Base-by-base conservation (phyloP, 23 red algal species). In the Gracilariopsis chorda region DNA sequence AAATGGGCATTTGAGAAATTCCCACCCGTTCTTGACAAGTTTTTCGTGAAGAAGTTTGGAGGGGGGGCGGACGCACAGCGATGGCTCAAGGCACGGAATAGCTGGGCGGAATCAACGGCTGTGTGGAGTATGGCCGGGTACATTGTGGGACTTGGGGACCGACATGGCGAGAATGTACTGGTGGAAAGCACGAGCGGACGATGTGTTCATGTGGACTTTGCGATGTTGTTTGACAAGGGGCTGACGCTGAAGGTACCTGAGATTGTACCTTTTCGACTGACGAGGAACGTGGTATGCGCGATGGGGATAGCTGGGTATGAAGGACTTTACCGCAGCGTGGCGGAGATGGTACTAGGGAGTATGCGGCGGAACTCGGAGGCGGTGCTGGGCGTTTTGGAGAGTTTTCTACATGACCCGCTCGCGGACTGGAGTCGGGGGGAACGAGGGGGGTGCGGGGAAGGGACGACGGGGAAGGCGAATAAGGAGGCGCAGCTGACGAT, bases 201-300 rank as follows among this genome's bases (percentile, higher is more conserved):
- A 51, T 99, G 97, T 49, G 94, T 99, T 53, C 97, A 99, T 28
- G 97, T 99, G 61, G 97, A 99, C 81, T 99, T 99, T 91, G 97
- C 93, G 45, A 94, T 91, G 64, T 68, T 99, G 36, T 99, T 99
- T 79, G 97, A 99, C 12, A 93, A 96, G 92, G 97, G 97, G 19
- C 64, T 73, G 64, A 90, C 89, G 19, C 87, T 99, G 32, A 88
- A 78, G 48, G 93, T 99, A 17, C 97, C 97, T 20, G 97, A 99
- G 82, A 61, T 93, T 17, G 93, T 99, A 52, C 97, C 97, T 47
- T 99, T 99, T 48, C 97, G 97, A 49, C 90, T 99, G 30, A 99
- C 97, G 36, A 84, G 41, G 13, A 99, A 99, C 73, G 92, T 99
- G 78, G 84, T 99, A 51, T 77, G 79, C 63, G 93, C 85, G 52